Percentiles rank a stretch among this genome's conserved stretches.
Conservation (phyloP, 176 grass and related monocot species). For the Carex pumila region DNA sequence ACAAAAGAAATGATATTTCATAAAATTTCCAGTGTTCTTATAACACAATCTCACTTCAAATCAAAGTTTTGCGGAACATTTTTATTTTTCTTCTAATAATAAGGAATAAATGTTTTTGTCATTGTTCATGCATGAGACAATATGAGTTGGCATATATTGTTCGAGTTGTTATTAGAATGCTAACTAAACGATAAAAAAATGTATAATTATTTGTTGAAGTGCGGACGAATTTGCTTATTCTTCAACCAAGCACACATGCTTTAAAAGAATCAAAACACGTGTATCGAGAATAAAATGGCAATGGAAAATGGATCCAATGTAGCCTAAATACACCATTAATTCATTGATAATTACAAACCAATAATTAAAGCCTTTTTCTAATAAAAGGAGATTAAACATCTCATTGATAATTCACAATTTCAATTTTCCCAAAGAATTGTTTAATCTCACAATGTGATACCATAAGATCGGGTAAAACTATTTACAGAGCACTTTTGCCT, state of each 20-base stretch:
- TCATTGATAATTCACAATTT: background rate
- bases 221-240: conserved; percentile 12
- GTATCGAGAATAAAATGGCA: background rate
- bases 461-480: no score
- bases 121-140: background rate
- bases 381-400: background rate
- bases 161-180: background rate
- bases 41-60: background rate
- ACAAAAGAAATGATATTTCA: no score
- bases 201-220: background rate
- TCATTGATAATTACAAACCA: background rate
- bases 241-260: conserved; percentile 9
- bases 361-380: background rate
- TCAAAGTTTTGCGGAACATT: background rate
- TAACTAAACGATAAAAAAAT: background rate
- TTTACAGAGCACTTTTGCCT: no score
- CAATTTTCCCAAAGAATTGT: background rate
- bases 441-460: no score
- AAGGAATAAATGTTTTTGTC: background rate
- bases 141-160: background rate
- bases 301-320: conserved; percentile 8
- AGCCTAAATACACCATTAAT: no score
- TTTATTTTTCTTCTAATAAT: background rate
- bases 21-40: background rate
- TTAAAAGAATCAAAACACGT: conserved; percentile 11